Base-by-base conservation (phyloP, 129 eudicot species). In the Gnaphalium uliginosum region DNA sequence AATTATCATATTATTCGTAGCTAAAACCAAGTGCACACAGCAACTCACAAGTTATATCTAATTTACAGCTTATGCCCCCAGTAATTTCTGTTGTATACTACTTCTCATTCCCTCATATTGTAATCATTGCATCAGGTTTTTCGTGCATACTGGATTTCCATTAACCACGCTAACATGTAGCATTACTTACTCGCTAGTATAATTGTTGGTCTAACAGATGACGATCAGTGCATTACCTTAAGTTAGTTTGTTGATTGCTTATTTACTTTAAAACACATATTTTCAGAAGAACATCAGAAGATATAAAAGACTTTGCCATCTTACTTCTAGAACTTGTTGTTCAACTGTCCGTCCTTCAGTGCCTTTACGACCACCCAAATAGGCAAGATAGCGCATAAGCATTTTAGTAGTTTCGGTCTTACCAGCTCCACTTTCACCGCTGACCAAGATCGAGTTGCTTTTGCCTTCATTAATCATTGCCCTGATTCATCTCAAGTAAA, bases 331-430 rank as follows among this genome's bases (percentile, higher is more conserved):
- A 74, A 95, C 99, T 91, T 95, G 96, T 75, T 95, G 99, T 53
- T 95, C 99, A 70, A 95, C 99, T 66, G 99, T 95, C 53, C 99
- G 79, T 68, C 97, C 99, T 87, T 91, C 99, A 35, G 96, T 95
- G 78, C 89, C 92, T 82, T 87, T 83, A 78, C 96, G 94, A 37
- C 97, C 99, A 59, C 99, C 99, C 89, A 95, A 83, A 84, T 84
- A 91, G n/a, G 99, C 99, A 85, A 95, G 93, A 82, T 95, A 95
- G 13, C 87, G 93, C 97, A 95, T 95, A 89, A 91, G 97, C 99
- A 95, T 95, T 86, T 95, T 95, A 61, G 99, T 95, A 51, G 99
- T 95, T 83, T 91, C 99, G n/a, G 99, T 95, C 82, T 95, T 95
- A 67, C 99, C 99, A 26, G 99, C 96, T 64, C 97, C 99, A 74